A percentile compares a stretch with the other conserved stretches of the same genome.
Conservation (phyloP, 2,329 filamentous ascomycete species). For the Talaromyces funiculosus region DNA sequence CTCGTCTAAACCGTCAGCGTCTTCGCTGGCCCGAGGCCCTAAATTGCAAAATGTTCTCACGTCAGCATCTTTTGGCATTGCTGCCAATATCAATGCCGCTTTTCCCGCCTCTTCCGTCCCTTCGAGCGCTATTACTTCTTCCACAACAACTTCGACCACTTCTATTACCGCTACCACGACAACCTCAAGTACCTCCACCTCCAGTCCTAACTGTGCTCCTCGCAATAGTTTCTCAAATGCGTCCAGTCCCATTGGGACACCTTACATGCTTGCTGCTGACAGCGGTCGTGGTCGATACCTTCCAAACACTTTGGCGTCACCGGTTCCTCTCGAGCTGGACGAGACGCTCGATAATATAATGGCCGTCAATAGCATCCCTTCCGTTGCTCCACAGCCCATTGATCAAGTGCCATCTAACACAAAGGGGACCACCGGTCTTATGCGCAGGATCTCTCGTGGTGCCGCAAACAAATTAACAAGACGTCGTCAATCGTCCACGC, state of each 20-base stretch:
- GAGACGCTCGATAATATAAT: conserved; percentile 56
- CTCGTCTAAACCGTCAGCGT: conserved; percentile 26
- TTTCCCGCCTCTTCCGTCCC: conserved; percentile 18
- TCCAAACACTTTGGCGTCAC: conserved; percentile 28
- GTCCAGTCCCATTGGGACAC: conserved; percentile 32
- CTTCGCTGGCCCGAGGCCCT: conserved; percentile 25
- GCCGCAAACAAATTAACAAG: conserved; percentile 64
- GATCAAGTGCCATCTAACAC: conserved; percentile 23
- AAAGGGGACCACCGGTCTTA: conserved; percentile 59
- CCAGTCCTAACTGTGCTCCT: conserved; percentile 25
- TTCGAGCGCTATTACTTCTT: conserved; percentile 26
- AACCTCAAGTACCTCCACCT: conserved; percentile 19
- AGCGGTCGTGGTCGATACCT: conserved; percentile 26
- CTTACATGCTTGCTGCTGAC: conserved; percentile 31
- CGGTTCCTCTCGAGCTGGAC: conserved; percentile 62
- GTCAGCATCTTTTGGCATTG: conserved; percentile 21
- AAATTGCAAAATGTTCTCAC: conserved; percentile 34
- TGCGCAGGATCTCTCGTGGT: conserved; percentile 77
- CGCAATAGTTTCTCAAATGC: conserved; percentile 19
- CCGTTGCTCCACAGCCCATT: conserved; percentile 35
- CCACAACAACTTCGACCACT: conserved; percentile 16
- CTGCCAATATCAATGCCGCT: conserved; percentile 16
- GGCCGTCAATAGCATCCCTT: conserved; percentile 6
- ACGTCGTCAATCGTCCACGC: conserved; percentile 71
- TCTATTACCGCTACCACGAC: conserved; percentile 13